phyloP scores from a whole-genome alignment of 2,329 filamentous ascomycete species.

The Hymenoscyphus scutula region DNA sequence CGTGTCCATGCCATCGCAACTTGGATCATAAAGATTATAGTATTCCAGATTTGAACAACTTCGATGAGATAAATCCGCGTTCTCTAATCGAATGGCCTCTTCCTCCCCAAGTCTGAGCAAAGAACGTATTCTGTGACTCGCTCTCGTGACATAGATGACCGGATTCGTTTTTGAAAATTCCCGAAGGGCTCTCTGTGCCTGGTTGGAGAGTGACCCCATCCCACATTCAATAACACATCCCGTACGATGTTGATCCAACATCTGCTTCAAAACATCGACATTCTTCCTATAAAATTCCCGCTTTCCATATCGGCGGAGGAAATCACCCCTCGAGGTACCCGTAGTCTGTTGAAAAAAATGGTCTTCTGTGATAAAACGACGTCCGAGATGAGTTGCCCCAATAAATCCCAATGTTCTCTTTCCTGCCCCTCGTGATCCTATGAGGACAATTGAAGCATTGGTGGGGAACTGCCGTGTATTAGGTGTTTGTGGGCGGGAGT shows the following conservation, averaged over 20 bases:
- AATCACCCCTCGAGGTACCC: slow-evolving; percentile 59
- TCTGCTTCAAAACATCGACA: slow-evolving; percentile 57
- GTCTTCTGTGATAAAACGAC: slow-evolving; percentile 68
- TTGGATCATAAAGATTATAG: slow-evolving; percentile 47
- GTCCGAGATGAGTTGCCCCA: slow-evolving; percentile 66
- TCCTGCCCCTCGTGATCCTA: slow-evolving; percentile 70
- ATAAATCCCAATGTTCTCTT: slow-evolving; percentile 77
- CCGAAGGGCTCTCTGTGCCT: slow-evolving; percentile 52
- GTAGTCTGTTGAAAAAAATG: slow-evolving; percentile 63
- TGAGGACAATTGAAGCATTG: slow-evolving; percentile 69
- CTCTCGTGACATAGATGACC: slow-evolving; percentile 68
- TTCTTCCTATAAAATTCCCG: slow-evolving; percentile 63
- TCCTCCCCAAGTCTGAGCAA: slow-evolving; percentile 44
- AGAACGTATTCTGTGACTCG: slow-evolving; percentile 59
- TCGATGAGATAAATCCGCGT: slow-evolving; percentile 45
- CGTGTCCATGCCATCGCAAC: slow-evolving; percentile 38
- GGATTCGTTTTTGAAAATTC: slow-evolving; percentile 64
- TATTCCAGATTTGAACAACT: slow-evolving; percentile 67
- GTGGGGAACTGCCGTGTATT: slow-evolving; percentile 28
- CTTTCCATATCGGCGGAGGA: slow-evolving; percentile 61
- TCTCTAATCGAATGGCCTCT: slow-evolving; percentile 42
- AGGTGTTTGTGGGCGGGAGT: slow-evolving; percentile 24
- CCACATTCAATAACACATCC: slow-evolving; percentile 69
- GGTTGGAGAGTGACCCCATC: slow-evolving; percentile 51
- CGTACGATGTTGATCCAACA: slow-evolving; percentile 56